Evolutionary conservation across 192 early-diverging fungal genomes (phyloP).

Genomic region (Backusella australiensis): DNA sequence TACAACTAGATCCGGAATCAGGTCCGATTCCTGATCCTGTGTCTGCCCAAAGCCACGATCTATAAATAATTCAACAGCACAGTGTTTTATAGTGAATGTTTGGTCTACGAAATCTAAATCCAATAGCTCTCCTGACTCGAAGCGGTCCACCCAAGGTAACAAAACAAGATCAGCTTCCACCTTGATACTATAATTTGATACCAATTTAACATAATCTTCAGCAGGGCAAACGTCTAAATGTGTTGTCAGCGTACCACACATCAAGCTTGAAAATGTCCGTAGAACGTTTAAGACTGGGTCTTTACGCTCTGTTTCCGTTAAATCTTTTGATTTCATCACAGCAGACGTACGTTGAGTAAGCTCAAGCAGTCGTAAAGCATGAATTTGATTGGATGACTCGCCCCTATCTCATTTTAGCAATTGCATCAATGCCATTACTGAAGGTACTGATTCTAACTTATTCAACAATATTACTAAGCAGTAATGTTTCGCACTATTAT

Average conservation of each 20-base stretch:
- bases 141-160: constrained; percentile 42
- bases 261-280: constrained; percentile 75
- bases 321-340: constrained; percentile 73
- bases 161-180: constrained; percentile 60
- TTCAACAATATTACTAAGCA: constrained; percentile 58
- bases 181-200: constrained; percentile 51
- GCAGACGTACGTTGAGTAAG: constrained; percentile 78
- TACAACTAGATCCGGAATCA: constrained; percentile 49
- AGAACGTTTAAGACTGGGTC: constrained; percentile 84
- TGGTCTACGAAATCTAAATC: constrained; percentile 14
- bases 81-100: constrained; percentile 26
- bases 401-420: constrained; percentile 18
- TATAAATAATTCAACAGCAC: constrained; percentile 58
- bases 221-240: constrained; percentile 56
- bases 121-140: background rate
- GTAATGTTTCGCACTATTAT: background rate
- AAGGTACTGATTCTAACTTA: constrained; percentile 59
- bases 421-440: constrained; percentile 70
- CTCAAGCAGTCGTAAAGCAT: constrained; percentile 75
- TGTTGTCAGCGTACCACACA: constrained; percentile 50
- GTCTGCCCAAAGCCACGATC: constrained; percentile 64
- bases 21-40: constrained; percentile 19
- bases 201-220: constrained; percentile 68
- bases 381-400: constrained; percentile 18
- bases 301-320: constrained; percentile 50